phyloP scores from a whole-genome alignment of 2,329 filamentous ascomycete species.

The Saccharata proteae region DNA sequence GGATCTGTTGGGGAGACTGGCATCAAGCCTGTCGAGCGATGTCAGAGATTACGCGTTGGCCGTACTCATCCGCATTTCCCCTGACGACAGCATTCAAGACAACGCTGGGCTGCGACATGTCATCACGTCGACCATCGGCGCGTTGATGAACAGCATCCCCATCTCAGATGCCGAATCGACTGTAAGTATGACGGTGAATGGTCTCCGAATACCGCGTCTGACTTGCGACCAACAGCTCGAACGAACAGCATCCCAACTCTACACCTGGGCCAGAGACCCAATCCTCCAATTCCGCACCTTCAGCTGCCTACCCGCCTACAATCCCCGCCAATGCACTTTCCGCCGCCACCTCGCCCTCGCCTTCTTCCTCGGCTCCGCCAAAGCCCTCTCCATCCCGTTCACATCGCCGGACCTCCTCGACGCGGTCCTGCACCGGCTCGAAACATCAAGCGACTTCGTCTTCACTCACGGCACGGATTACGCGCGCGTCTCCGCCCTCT shows the following conservation, averaged over 20 bases:
- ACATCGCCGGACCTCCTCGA: conserved; percentile 12
- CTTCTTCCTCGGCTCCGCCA: conserved; percentile 40
- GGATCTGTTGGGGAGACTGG: too few relatives aligned
- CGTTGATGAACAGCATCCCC: not conserved
- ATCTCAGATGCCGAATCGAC: not conserved
- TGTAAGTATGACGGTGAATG: too few relatives aligned
- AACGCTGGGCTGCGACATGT: conserved; percentile 1
- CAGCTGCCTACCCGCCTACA: conserved; percentile 44
- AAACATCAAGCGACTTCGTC: conserved; percentile 32
- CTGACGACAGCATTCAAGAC: conserved; percentile 8
- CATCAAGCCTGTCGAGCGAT: not conserved
- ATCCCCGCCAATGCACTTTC: conserved; percentile 43
- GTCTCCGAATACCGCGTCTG: too few relatives aligned
- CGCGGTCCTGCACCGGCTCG: conserved; percentile 18
- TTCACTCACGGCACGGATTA: conserved; percentile 53
- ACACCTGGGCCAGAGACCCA: conserved; percentile 14
- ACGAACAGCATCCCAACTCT: too few relatives aligned
- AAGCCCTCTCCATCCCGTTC: conserved; percentile 15
- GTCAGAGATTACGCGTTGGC: conserved; percentile 3
- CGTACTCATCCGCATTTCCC: conserved; percentile 6
- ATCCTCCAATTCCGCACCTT: conserved; percentile 47
- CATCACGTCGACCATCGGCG: conserved; percentile 2
- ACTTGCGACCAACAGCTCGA: too few relatives aligned
- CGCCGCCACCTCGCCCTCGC: conserved; percentile 54
- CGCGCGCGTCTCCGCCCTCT: conserved; percentile 50